Evolutionary conservation across 176 grass and related monocot genomes (phyloP), one percentile per base, ranked within the genome.

Genomic region (Rhynchospora tenuis): DNA sequence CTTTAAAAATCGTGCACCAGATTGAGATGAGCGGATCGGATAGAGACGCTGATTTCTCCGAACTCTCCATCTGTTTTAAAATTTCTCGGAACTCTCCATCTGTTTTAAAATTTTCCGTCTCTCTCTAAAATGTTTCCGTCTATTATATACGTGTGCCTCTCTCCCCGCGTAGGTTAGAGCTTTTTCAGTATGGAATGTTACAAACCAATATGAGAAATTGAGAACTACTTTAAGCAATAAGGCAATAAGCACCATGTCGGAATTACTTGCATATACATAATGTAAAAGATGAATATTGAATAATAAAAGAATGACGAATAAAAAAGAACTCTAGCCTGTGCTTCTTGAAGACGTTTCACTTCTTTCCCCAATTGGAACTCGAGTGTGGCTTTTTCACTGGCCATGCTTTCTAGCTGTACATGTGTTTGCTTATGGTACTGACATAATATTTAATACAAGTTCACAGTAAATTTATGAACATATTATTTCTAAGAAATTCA

Each of bases 401-500:
- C 86, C 93, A 99, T 92, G 47, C 85, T 88, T 88, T 99, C 96
- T 81, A 99, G 80, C 81, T 99, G 93, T n/a, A n/a, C n/a, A n/a
- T n/a, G n/a, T 81, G 96, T 99, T 99, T 99, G 96, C 81, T 99
- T 99, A 86, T 99, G 96, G 88, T 99, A 99, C 96, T 99, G 83
- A 81, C 90, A 88, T 71, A 84, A n/a, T 23, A 48, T 64, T 52
- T 57, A 80, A 73, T 43, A 65, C 14, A 68, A 27, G 55, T 62
- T 81, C 14, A 81, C 8, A 81, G 54, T 68, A 82, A 51, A 20
- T 64, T 62, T 24, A 67, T 82, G 44, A 56, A 77, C 50, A 77
- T 56, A 55, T 77, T 64, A 54, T 5, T 80, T 52, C 59, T 20
- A 46, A 26, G 78, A 63, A 63, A 12, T 31, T 22, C 47, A 82